phyloP scores from a whole-genome alignment of 2,329 filamentous ascomycete genomes.

The Teratosphaeria destructans region DNA sequence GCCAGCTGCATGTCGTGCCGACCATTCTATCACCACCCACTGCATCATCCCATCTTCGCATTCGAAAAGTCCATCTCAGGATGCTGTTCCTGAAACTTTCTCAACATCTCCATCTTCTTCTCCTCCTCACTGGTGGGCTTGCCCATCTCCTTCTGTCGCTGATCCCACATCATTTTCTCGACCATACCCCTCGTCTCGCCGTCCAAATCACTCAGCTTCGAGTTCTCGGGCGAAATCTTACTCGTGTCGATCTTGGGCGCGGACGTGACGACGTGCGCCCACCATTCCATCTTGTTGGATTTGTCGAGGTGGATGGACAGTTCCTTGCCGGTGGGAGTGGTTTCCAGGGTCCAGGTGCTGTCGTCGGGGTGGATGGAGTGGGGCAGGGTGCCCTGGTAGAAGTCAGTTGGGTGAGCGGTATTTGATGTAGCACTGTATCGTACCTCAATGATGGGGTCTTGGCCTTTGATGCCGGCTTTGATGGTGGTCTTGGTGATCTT shows the following conservation, averaged over 20 bases:
- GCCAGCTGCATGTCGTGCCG: no score
- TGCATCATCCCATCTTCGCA: conserved; percentile 42
- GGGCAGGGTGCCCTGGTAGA: conserved; percentile 65
- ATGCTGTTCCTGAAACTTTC: conserved; percentile 79
- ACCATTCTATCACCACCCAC: no score
- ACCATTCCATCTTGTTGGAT: conserved; percentile 96
- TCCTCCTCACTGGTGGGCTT: conserved; percentile 86
- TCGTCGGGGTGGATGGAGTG: conserved; percentile 74
- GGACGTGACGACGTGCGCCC: conserved; percentile 77
- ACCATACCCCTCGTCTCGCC: conserved; percentile 95
- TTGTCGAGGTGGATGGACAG: conserved; percentile 90
- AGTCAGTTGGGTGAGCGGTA: conserved; percentile 1
- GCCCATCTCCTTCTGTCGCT: conserved; percentile 89
- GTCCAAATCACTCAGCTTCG: conserved; percentile 82
- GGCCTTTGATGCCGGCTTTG: conserved; percentile 75
- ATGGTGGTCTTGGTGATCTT: conserved; percentile 71
- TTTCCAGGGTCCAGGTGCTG: conserved; percentile 83
- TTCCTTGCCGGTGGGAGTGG: conserved; percentile 56
- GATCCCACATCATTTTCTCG: conserved; percentile 99
- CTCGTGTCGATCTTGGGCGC: conserved; percentile 90
- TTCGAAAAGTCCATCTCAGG: conserved; percentile 62
- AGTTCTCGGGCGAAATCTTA: conserved; percentile 90
- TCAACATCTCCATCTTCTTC: conserved; percentile 85
- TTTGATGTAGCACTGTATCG: background rate
- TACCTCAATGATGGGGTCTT: conserved; percentile 74